Evolutionary conservation across 371 early-diverging fungal species (phyloP).

Genomic region (Mortierella sp.): DNA sequence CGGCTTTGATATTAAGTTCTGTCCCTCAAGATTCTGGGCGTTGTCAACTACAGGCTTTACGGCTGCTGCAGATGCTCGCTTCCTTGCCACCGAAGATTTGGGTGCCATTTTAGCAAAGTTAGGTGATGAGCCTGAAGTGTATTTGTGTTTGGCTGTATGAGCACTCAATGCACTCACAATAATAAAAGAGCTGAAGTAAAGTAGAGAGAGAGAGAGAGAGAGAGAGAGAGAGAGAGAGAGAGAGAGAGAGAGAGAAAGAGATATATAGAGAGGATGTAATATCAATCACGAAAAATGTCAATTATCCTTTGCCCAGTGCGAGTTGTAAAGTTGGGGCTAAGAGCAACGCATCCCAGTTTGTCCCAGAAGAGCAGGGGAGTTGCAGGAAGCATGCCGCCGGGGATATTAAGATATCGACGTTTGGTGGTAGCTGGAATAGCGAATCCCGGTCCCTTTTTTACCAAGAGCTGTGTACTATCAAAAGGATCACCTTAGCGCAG

Average conservation of each 20-base stretch:
- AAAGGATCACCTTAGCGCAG: too few relatives aligned
- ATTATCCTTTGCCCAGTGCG: background rate
- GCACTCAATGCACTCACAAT: background rate
- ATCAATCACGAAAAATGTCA: background rate
- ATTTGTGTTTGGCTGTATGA: background rate
- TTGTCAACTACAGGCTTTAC: background rate
- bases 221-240: background rate
- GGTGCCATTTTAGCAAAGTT: background rate
- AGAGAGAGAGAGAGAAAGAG: background rate
- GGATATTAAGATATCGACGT: slow-evolving; percentile 1
- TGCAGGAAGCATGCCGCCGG: background rate
- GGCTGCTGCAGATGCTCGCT: background rate
- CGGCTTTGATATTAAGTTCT: background rate
- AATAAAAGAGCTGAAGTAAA: background rate
- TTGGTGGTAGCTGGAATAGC: slow-evolving; percentile 1
- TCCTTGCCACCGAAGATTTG: slow-evolving; percentile 8
- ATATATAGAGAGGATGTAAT: background rate
- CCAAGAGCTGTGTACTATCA: background rate
- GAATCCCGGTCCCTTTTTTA: slow-evolving; percentile 16
- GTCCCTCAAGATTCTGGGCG: background rate
- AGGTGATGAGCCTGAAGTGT: background rate
- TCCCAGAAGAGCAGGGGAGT: background rate
- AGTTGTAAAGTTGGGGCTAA: background rate
- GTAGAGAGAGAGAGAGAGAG: background rate
- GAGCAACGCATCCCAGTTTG: background rate